A percentile compares a stretch with the other conserved stretches of the same genome.
phyloP scores from a whole-genome alignment of 2,329 filamentous ascomycete species.

The Fusarium sp. region DNA sequence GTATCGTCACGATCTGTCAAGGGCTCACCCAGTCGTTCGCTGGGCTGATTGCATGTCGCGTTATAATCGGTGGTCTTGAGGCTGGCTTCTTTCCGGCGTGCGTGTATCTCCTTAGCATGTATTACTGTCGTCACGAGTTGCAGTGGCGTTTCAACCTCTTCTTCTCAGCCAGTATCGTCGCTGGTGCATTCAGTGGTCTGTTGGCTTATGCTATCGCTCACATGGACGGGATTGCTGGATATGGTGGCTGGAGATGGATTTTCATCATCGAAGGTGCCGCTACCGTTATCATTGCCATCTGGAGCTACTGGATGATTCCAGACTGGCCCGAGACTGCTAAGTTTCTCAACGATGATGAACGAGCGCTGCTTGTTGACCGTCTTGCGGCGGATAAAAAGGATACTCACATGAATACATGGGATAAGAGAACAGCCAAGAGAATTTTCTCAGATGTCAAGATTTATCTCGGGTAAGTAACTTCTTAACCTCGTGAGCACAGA shows the following conservation, averaged over 20 bases:
- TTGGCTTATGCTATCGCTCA: background rate
- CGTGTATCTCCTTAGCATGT: background rate
- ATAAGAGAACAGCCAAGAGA: background rate
- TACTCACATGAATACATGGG: background rate
- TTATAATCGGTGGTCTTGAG: background rate
- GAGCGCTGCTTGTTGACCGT: background rate
- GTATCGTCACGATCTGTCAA: background rate
- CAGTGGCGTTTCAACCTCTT: background rate
- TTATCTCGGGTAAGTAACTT: background rate
- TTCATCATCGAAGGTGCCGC: background rate
- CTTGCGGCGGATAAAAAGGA: background rate
- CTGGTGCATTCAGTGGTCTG: background rate
- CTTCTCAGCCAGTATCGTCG: background rate
- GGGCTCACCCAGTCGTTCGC: background rate
- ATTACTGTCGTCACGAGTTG: background rate
- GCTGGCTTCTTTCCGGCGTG: background rate
- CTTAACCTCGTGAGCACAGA: rapidly evolving
- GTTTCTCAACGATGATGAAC: background rate
- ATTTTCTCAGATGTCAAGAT: background rate
- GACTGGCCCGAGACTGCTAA: background rate
- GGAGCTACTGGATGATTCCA: background rate
- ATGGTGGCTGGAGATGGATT: background rate
- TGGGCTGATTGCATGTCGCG: background rate
- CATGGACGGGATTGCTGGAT: background rate
- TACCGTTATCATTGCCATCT: background rate